Conservation (phyloP, 805 yeast species). For the Ogataea kodamae region DNA sequence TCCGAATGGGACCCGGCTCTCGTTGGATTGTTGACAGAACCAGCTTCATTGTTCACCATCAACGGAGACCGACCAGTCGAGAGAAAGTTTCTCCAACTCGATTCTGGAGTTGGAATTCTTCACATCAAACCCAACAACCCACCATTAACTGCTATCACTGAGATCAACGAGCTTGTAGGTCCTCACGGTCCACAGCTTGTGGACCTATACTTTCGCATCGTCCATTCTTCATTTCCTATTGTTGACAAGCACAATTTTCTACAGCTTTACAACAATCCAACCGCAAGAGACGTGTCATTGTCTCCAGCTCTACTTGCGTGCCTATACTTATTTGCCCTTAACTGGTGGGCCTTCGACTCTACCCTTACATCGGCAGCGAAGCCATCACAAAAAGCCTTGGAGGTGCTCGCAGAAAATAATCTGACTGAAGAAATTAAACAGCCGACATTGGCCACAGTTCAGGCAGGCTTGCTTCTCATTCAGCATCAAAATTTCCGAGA, state of each 20-base stretch:
- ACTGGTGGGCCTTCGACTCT: conserved; percentile 59
- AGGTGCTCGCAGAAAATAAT: conserved; percentile 25
- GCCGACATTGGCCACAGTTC: conserved; percentile 25
- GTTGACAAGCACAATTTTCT: conserved; percentile 76
- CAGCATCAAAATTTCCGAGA: conserved; percentile 30
- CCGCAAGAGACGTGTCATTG: conserved; percentile 68
- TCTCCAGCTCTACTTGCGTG: conserved; percentile 80
- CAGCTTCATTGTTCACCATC: conserved; percentile 4
- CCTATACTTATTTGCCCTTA: conserved; percentile 72
- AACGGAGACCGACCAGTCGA: conserved; percentile 2
- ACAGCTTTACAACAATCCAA: conserved; percentile 76
- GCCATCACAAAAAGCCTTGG: conserved; percentile 16
- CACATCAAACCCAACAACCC: conserved; percentile 1
- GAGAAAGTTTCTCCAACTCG: conserved; percentile 7
- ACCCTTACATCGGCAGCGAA: conserved; percentile 8
- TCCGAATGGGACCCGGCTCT: conserved; percentile 17
- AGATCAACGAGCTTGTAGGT: conserved; percentile 65
- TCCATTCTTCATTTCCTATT: conserved; percentile 82
- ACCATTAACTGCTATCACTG: conserved; percentile 37
- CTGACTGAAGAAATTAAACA: conserved; percentile 10
- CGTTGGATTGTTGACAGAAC: background rate
- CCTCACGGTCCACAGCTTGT: conserved; percentile 75
- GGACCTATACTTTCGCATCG: conserved; percentile 60
- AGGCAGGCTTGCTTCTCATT: conserved; percentile 33
- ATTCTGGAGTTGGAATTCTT: conserved; percentile 8